Evolutionary conservation across 176 grass and related monocot species (phyloP), one percentile per base, ranked within the genome.

Genomic region (Luzula sylvatica): DNA sequence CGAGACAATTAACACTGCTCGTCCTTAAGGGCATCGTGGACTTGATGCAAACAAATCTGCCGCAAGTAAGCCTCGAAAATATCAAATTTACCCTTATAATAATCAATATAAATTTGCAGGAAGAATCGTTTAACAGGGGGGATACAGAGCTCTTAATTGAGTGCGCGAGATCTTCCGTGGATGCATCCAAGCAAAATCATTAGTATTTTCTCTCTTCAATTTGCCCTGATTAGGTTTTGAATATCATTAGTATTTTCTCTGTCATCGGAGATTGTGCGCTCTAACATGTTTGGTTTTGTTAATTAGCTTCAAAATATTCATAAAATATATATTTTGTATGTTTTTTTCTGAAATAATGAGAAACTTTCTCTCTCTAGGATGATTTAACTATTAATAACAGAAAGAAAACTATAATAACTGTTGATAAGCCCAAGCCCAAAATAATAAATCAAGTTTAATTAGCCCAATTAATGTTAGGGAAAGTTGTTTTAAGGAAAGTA

Each of bases 281-380:
- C 51, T 85, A 88, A 58, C 90, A 96, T 80, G 90, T 96, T 64
- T 32, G 69, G n/a, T n/a, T n/a, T n/a, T n/a, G n/a, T n/a, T n/a
- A n/a, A n/a, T n/a, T n/a, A n/a, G n/a, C n/a, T n/a, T n/a, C n/a
- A n/a, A n/a, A n/a, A n/a, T n/a, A n/a, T n/a, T n/a, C n/a, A n/a
- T n/a, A n/a, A n/a, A n/a, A n/a, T n/a, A n/a, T n/a, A n/a, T n/a
- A n/a, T n/a, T n/a, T n/a, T n/a, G n/a, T n/a, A n/a, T n/a, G n/a
- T n/a, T n/a, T n/a, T n/a, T n/a, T n/a, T n/a, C n/a, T n/a, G n/a
- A n/a, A n/a, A n/a, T n/a, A n/a, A n/a, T n/a, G n/a, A n/a, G n/a
- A n/a, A n/a, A n/a, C 32, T 59, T 65, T 66, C 13, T 46, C 53
- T 76, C 43, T 66, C 65, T 39, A 84, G 83, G 84, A 96, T 42